Base-by-base conservation (phyloP, 2,329 filamentous ascomycete species). In the Nannizziopsis arthrosporioides region DNA sequence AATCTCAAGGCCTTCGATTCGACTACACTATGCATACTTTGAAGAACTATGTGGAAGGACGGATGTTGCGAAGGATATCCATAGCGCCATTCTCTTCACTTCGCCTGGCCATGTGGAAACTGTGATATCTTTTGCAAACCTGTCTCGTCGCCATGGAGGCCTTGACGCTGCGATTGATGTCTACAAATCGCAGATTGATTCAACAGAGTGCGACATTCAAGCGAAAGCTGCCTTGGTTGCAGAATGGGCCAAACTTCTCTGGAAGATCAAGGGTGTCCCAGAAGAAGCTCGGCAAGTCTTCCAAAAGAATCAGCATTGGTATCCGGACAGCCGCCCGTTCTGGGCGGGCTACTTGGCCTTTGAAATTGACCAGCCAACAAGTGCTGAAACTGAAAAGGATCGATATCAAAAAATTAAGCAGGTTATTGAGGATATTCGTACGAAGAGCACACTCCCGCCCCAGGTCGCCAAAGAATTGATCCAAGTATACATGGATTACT, bases 1-100 rank as follows among this genome's bases (percentile, higher is more conserved):
- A 2, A 83, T 96, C 58, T 86, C 87, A 56, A 75, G 84, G 50
- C 88, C 90, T 0, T 81, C 81, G 1, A 82, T 94, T 54, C 81
- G 92, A 49, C 73, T 96, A 52, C 85, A 94, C 62, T 96, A 89
- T 71, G 90, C 92, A 11, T 87, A 89, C 57, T 95, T 95, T 55
- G 92, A 98, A 63, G 92, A 98, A 68, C 84, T 85, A 66, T 75
- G 77, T 36, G 85, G 80, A 3, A 80, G 87, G 35, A 70, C 82
- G 19, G 83, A 85, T 53, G 76, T 93, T 34, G 87, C 90, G 9
- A 79, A 83, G 51, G 88, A 85, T 50, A 89, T 98, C 48, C 85
- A 95, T 61, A 76, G 82, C 42, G 82, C 85, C 1, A 83, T 98
- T 47, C 73, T 96, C 30, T 70, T 81, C 54, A 75, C 76, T 50